Base-by-base conservation (phyloP, 2,329 filamentous ascomycete genomes). In the Drechslerella stenobrocha region DNA sequence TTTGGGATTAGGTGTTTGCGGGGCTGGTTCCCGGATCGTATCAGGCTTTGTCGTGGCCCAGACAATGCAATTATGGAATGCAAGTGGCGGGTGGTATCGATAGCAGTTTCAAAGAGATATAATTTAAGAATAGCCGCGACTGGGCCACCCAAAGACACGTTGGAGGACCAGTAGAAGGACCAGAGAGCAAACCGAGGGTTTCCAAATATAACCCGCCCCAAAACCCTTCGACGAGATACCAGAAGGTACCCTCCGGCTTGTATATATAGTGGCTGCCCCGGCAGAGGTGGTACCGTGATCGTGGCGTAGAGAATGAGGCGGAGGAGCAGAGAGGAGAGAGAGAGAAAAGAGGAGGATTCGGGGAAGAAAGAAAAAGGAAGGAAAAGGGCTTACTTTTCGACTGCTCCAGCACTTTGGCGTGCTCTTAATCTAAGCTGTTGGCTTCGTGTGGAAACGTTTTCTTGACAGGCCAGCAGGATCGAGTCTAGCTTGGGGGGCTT, bases 381-480 rank as follows among this genome's bases (percentile, higher is more conserved):
- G 30, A 42, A 24, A 69, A 47, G 61, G 47, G 58, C 63, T 67
- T 67, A 67, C 63, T 59, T 67, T 58, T 67, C 55, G 59, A 56
- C 63, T 60, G 42, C 28, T 51, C 61, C 55, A 42, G 18, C 6
- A 42, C 15, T 18, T 18, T 18, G 37, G 37, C 55, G 56, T 44
- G 51, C 55, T 42, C 40, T 24, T 13, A 51, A 65, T 8, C 34
- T 37, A 15, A 32, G 59, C 42, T 51, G 53, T 47, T 50, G 48
- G 46, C 45, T 32, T 18, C 46, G 13, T n/a, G 52, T 40, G 53
- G 61, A 50, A 60, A 60, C 55, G 60, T 55, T 48, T 60, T 58
- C 40, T 24, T 44, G 44, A 44, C 28, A 28, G 30, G 32, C 23
- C 35, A 20, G 52, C 42, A 66, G 61, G 61, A 59, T 66, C 42